phyloP scores from a whole-genome alignment of 2,329 filamentous ascomycete species.

The Huntiella abstrusa region DNA sequence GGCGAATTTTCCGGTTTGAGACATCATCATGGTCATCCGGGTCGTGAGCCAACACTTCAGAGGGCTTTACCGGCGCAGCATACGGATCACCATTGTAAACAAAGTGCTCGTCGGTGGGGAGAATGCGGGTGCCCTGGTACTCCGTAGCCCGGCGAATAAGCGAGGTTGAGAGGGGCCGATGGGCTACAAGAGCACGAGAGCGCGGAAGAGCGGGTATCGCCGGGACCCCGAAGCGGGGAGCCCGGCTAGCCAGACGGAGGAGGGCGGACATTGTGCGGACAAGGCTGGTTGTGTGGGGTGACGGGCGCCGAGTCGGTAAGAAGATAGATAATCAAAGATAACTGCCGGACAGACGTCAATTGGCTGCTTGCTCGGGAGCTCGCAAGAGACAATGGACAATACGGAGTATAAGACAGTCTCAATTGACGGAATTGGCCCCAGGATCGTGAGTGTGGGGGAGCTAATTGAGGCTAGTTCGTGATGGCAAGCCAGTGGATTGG shows the following conservation, averaged over 20 bases:
- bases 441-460: too few relatives aligned
- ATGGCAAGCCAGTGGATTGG: neutral
- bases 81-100: constrained; percentile 31
- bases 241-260: constrained; percentile 51
- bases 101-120: constrained; percentile 49
- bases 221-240: constrained; percentile 25
- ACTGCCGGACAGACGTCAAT: too few relatives aligned
- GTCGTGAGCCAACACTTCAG: constrained; percentile 24
- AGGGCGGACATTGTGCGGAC: constrained; percentile 45
- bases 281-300: too few relatives aligned
- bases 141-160: constrained; percentile 38
- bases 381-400: neutral
- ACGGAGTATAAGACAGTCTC: neutral
- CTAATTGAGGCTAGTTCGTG: too few relatives aligned
- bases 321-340: too few relatives aligned
- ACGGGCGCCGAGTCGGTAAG: too few relatives aligned
- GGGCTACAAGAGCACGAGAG: constrained; percentile 13
- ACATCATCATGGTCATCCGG: constrained; percentile 30
- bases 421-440: too few relatives aligned
- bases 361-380: too few relatives aligned
- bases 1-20: constrained; percentile 66
- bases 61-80: constrained; percentile 24
- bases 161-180: constrained; percentile 48
- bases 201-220: neutral
- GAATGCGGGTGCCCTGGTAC: constrained; percentile 39